phyloP scores from a whole-genome alignment of 371 early-diverging fungal species.

The Syncephalis fuscata region DNA sequence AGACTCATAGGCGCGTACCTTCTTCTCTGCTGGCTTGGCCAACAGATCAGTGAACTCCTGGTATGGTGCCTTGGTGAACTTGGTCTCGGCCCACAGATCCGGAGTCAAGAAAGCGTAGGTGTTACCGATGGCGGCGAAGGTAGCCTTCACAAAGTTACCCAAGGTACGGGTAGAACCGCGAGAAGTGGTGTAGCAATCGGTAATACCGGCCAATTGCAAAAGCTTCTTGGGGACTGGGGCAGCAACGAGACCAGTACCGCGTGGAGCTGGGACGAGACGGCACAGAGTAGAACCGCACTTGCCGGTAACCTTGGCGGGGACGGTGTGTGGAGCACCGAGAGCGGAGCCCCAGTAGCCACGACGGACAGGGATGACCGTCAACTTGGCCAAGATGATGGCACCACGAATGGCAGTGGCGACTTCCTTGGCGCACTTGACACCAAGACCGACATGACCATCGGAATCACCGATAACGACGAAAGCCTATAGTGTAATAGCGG shows the following conservation, averaged over 20 bases:
- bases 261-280: slow-evolving; percentile 95
- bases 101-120: slow-evolving; percentile 97
- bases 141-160: slow-evolving; percentile 99
- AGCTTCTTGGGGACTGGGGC: slow-evolving; percentile 97
- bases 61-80: slow-evolving; percentile 79
- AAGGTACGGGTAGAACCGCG: slow-evolving; percentile 82
- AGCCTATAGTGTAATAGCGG: slow-evolving; percentile 25
- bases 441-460: slow-evolving; percentile 97
- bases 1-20: background rate
- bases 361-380: slow-evolving; percentile 95
- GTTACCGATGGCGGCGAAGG: slow-evolving; percentile 95
- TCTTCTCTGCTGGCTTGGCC: slow-evolving; percentile 14
- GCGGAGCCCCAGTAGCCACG: slow-evolving; percentile 98
- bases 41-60: slow-evolving; percentile 89
- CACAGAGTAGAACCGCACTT: slow-evolving; percentile 96
- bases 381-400: slow-evolving; percentile 98
- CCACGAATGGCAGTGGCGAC: slow-evolving; percentile 97
- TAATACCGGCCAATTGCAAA: slow-evolving; percentile 95
- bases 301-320: slow-evolving; percentile 97
- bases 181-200: slow-evolving; percentile 96
- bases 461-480: slow-evolving; percentile 98
- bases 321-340: slow-evolving; percentile 98
- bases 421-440: slow-evolving; percentile 99
- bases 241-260: slow-evolving; percentile 98
- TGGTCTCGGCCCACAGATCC: slow-evolving; percentile 87